A percentile compares a stretch with the other conserved stretches of the same genome.
Evolutionary conservation across 495 filamentous ascomycete genomes (phyloP).

Genomic region (Xylaria flabelliformis): DNA sequence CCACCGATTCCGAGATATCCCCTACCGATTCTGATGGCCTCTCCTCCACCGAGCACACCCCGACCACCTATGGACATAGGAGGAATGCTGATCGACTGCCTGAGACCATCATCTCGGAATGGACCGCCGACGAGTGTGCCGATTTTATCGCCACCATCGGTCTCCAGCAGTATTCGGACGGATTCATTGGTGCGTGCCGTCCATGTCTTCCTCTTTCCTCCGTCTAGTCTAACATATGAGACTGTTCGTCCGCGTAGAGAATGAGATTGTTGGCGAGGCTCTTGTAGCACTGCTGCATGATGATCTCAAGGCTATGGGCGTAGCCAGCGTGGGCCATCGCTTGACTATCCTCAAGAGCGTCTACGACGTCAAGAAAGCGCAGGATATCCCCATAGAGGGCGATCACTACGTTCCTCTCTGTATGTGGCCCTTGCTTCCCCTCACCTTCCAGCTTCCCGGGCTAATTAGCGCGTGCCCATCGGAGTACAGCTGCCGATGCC

Average conservation of each 20-base stretch:
- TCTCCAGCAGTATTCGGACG: slow-evolving; percentile 80
- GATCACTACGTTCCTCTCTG: slow-evolving; percentile 94
- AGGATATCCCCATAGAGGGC: slow-evolving; percentile 86
- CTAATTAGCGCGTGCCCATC: slow-evolving; percentile 30
- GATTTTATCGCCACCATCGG: slow-evolving; percentile 83
- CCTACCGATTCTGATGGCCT: slow-evolving; percentile 78
- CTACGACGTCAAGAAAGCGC: slow-evolving; percentile 92
- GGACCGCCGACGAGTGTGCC: slow-evolving; percentile 87
- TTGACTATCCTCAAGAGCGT: slow-evolving; percentile 93
- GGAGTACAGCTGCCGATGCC: slow-evolving; percentile 77
- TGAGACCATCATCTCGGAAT: slow-evolving; percentile 82
- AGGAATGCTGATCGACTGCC: slow-evolving; percentile 73
- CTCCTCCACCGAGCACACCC: slow-evolving; percentile 83
- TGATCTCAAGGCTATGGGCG: slow-evolving; percentile 92
- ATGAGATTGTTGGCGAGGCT: slow-evolving; percentile 91
- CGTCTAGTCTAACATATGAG: slow-evolving; percentile 40
- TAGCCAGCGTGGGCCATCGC: slow-evolving; percentile 89
- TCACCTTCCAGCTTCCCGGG: neutral
- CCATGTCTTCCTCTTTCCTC: slow-evolving; percentile 20
- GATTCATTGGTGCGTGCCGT: slow-evolving; percentile 71
- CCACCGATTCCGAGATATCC: slow-evolving; percentile 78
- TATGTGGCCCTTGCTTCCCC: slow-evolving; percentile 54
- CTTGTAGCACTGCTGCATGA: slow-evolving; percentile 88
- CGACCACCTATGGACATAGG: slow-evolving; percentile 78
- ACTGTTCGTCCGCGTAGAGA: slow-evolving; percentile 62